Evolutionary conservation across 192 early-diverging fungal species (phyloP), one percentile per base, ranked within the genome.

Genomic region (Helicostylum pulchrum): DNA sequence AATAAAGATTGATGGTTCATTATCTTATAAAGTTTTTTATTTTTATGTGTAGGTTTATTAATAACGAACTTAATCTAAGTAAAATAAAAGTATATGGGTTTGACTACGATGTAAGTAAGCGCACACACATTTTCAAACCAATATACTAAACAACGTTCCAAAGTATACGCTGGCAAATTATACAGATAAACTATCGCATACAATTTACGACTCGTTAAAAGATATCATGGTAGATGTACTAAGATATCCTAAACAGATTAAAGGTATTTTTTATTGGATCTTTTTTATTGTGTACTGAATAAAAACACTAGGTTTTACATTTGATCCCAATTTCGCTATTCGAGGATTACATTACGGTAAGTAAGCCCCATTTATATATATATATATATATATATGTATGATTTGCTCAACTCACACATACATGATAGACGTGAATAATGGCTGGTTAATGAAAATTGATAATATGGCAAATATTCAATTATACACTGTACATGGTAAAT

Each of bases 371-470:
- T n/a, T n/a, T n/a, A n/a, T n/a, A n/a, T n/a, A n/a, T n/a, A n/a
- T n/a, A n/a, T n/a, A n/a, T n/a, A n/a, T n/a, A n/a, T n/a, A n/a
- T n/a, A n/a, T n/a, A n/a, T n/a, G n/a, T n/a, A n/a, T n/a, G n/a
- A n/a, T n/a, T n/a, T n/a, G n/a, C n/a, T 42, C 4, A 23, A 59
- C 2, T 49, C 15, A 14, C 15, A 17, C 19, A n/a, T 15, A 44
- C 36, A 34, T 39, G 47, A 23, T 53, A 86, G 68, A 86, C 73
- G 48, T 60, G 17, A 66, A 62, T 14, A 67, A 74, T 26, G 84
- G 84, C 12, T 86, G 84, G 84, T 68, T 86, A 50, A 84, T 86
- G 74, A 86, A 86, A 54, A 70, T 86, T 45, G 84, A 86, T 62
- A 77, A 76, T 31, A 82, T 80, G 70, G 81, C 78, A 55, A 86